Conservation (phyloP, 192 early-diverging fungal genomes). For the Coemansia sp. region DNA sequence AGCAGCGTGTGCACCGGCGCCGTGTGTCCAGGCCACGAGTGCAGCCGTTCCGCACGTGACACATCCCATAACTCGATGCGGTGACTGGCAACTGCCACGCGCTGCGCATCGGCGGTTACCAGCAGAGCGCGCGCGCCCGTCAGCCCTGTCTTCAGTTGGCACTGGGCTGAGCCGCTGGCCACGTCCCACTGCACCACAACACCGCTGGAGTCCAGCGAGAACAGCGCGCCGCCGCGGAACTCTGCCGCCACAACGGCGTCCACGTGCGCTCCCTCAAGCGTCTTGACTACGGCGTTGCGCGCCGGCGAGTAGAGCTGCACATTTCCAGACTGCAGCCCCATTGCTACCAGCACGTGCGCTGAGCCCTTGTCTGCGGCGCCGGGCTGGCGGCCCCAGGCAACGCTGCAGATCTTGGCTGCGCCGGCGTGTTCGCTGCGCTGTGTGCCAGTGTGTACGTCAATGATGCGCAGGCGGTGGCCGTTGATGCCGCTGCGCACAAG, state of each 20-base stretch:
- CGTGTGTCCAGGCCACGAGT: constrained; percentile 35
- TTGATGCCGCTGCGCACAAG: constrained; percentile 37
- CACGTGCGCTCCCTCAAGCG: constrained; percentile 19
- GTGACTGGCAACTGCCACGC: constrained; percentile 45
- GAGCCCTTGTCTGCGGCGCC: not conserved
- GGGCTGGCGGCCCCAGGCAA: constrained; percentile 20
- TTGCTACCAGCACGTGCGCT: constrained; percentile 14
- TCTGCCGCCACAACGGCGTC: not conserved
- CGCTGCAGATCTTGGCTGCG: constrained; percentile 13
- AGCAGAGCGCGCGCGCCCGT: constrained; percentile 18
- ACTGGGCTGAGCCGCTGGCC: not conserved
- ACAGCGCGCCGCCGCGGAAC: constrained; percentile 6
- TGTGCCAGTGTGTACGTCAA: constrained; percentile 44
- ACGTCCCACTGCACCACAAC: constrained; percentile 37
- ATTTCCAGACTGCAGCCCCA: constrained; percentile 27
- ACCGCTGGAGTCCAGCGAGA: constrained; percentile 30
- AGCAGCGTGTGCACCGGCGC: constrained; percentile 24
- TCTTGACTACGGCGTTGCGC: constrained; percentile 26
- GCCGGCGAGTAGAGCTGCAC: constrained; percentile 51
- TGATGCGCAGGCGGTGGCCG: constrained; percentile 35
- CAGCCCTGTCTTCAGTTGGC: constrained; percentile 25
- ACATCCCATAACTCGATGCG: constrained; percentile 46
- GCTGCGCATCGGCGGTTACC: constrained; percentile 19
- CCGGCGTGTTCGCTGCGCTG: constrained; percentile 39
- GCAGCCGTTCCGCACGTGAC: not conserved